phyloP scores from a whole-genome alignment of 1,139 yeast species.

The Candida glucosophila region DNA sequence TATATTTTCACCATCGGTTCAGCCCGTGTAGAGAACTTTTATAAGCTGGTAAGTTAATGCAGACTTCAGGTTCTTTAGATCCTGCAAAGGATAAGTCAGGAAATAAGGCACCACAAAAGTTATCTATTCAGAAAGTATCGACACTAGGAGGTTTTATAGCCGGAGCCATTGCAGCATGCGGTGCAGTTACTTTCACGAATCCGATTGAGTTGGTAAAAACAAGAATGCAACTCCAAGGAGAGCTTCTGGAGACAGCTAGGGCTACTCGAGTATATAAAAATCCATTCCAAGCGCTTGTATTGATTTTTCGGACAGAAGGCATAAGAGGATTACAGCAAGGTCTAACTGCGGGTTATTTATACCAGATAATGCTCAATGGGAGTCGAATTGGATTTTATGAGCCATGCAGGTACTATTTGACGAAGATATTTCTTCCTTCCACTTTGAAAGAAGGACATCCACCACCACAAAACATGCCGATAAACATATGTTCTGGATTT shows the following conservation, averaged over 20 bases:
- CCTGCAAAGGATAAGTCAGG: neutral
- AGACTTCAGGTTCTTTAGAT: neutral
- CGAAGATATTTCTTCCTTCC: conserved; percentile 47
- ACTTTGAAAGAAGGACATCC: conserved; percentile 29
- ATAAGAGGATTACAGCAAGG: conserved; percentile 86
- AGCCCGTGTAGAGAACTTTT: no score
- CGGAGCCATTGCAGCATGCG: conserved; percentile 95
- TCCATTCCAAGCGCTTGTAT: conserved; percentile 73
- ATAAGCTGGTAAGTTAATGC: no score
- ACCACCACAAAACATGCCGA: conserved; percentile 50
- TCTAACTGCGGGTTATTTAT: conserved; percentile 69
- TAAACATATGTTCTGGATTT: conserved; percentile 78
- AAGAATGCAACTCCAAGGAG: conserved; percentile 95
- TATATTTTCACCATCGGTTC: no score
- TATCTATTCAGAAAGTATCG: conserved; percentile 48
- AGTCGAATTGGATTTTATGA: conserved; percentile 91
- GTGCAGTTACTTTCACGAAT: conserved; percentile 94
- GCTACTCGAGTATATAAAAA: conserved; percentile 60
- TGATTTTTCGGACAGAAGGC: conserved; percentile 79
- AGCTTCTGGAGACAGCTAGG: conserved; percentile 48
- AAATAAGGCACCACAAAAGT: conserved; percentile 7
- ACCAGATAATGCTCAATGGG: conserved; percentile 87
- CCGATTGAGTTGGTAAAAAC: conserved; percentile 93
- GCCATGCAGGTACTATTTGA: conserved; percentile 61
- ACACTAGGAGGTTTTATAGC: conserved; percentile 80